phyloP scores from a whole-genome alignment of 2,329 filamentous ascomycete species.

The Keithomyces neogunnii region DNA sequence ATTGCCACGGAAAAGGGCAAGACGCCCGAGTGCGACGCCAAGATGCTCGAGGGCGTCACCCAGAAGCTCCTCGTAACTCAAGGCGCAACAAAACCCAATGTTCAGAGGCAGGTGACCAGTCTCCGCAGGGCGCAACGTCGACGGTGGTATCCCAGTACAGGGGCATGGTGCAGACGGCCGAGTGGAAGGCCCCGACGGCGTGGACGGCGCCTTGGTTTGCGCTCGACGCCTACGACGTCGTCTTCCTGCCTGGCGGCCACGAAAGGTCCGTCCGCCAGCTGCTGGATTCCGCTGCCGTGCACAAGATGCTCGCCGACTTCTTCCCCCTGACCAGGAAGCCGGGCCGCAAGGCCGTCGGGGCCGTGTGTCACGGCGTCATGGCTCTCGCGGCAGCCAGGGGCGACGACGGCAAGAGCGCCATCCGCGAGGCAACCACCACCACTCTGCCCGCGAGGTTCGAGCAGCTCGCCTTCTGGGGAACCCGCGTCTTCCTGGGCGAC shows the following conservation, averaged over 20 bases:
- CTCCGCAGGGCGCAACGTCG: conserved; percentile 32
- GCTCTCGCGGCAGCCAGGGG: conserved; percentile 34
- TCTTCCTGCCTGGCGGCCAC: conserved; percentile 44
- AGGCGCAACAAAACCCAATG: not conserved
- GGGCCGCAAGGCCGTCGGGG: conserved; percentile 33
- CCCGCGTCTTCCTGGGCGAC: conserved; percentile 39
- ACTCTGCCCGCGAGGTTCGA: conserved; percentile 41
- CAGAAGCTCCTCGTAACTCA: conserved; percentile 37
- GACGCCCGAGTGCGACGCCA: conserved; percentile 37
- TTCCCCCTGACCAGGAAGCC: conserved; percentile 39
- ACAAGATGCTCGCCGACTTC: conserved; percentile 34
- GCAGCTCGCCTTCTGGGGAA: conserved; percentile 39
- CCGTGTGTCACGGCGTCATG: conserved; percentile 46
- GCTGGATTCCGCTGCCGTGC: conserved; percentile 37
- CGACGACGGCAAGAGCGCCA: conserved; percentile 33
- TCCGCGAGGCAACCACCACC: conserved; percentile 39
- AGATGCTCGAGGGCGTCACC: conserved; percentile 39
- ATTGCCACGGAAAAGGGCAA: conserved; percentile 44
- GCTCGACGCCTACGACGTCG: conserved; percentile 36
- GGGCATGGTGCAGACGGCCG: conserved; percentile 31
- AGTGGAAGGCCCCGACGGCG: conserved; percentile 32
- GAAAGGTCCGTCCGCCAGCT: conserved; percentile 43
- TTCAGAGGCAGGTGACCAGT: not conserved
- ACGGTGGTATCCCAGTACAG: conserved; percentile 32
- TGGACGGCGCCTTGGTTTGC: conserved; percentile 37